Conservation (phyloP, 108 stramenopile species). For the Skeletonema potamos region DNA sequence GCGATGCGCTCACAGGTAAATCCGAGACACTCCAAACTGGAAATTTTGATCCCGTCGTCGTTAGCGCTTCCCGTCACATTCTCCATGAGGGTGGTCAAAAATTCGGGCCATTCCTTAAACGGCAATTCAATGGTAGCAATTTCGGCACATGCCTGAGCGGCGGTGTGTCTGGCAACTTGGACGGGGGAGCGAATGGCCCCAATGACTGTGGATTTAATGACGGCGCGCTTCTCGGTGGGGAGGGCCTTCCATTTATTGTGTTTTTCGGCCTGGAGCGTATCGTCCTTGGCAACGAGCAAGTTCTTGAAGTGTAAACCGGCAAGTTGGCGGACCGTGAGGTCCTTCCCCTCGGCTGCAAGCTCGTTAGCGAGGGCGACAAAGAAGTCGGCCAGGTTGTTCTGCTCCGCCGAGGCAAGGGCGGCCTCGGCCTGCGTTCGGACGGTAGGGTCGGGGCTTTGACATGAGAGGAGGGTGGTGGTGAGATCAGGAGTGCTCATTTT, state of each 20-base stretch:
- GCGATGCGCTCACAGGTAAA: slow-evolving; percentile 91
- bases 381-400: slow-evolving; percentile 47
- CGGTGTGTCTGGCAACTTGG: slow-evolving; percentile 64
- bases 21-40: slow-evolving; percentile 93
- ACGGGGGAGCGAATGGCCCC: slow-evolving; percentile 60
- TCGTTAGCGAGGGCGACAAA: slow-evolving; percentile 62
- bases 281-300: slow-evolving; percentile 73
- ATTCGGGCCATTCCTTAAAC: slow-evolving; percentile 83
- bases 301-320: slow-evolving; percentile 90
- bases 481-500: slow-evolving; percentile 37
- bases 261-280: slow-evolving; percentile 58
- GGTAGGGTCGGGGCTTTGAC: slow-evolving; percentile 44
- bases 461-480: slow-evolving; percentile 39
- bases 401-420: slow-evolving; percentile 39
- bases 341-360: slow-evolving; percentile 66
- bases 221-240: slow-evolving; percentile 44
- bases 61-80: slow-evolving; percentile 57
- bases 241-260: slow-evolving; percentile 72
- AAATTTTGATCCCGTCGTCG: slow-evolving; percentile 74
- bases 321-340: slow-evolving; percentile 65
- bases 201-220: slow-evolving; percentile 66
- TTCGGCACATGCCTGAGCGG: slow-evolving; percentile 84
- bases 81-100: slow-evolving; percentile 75
- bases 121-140: slow-evolving; percentile 87
- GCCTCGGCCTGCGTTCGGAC: slow-evolving; percentile 46